Evolutionary conservation across 148 eudicot genomes (phyloP).

Genomic region (Polygonum aviculare): DNA sequence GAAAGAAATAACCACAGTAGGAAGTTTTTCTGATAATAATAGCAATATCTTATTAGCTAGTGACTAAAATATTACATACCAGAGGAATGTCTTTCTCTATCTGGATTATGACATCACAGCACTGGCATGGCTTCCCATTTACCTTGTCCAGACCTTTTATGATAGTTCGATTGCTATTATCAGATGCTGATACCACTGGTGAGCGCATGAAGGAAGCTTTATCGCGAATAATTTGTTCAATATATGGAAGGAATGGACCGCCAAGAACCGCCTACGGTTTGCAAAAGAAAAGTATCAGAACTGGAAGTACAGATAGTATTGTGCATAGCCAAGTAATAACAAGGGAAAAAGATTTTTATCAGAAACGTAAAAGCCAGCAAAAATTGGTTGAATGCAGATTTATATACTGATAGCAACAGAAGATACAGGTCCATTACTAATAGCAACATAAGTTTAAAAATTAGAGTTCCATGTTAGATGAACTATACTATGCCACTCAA

Average conservation of each 20-base stretch:
- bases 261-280: slow-evolving; percentile 68
- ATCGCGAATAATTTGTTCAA: slow-evolving; percentile 70
- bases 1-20: neutral
- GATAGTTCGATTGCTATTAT: slow-evolving; percentile 53
- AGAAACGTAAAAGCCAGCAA: neutral
- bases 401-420: neutral
- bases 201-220: slow-evolving; percentile 69
- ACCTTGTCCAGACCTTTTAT: slow-evolving; percentile 33
- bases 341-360: neutral
- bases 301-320: neutral
- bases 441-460: neutral
- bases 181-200: slow-evolving; percentile 63
- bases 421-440: neutral
- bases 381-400: neutral
- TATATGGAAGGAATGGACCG: slow-evolving; percentile 84
- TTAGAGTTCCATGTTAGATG: neutral
- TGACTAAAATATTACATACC: slow-evolving; percentile 30
- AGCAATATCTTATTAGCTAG: too few relatives aligned
- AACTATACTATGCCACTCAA: neutral
- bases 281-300: neutral
- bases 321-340: slow-evolving; percentile 13
- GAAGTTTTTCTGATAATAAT: neutral
- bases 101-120: slow-evolving; percentile 62
- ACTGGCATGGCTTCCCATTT: slow-evolving; percentile 45
- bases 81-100: slow-evolving; percentile 46